These are phyloP conservation scores for Diplodia intermedia DNA, from an alignment of 2,329 filamentous ascomycete genomes.

Conservation along the genomic window DNA sequence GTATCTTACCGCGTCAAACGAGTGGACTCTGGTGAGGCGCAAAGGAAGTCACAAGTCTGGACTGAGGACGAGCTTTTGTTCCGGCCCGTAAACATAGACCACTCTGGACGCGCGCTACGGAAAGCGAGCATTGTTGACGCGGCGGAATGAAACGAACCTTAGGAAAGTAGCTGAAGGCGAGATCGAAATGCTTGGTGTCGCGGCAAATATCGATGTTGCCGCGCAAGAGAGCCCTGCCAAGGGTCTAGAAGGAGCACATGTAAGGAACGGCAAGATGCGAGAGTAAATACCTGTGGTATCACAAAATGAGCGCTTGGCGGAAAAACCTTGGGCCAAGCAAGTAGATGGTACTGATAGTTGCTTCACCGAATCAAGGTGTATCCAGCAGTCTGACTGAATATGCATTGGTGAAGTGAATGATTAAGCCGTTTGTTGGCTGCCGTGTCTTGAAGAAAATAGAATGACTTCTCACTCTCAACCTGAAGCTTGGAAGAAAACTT, in stretches of 20 bases:
- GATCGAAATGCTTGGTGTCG: conserved; percentile 31
- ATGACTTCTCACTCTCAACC: neutral
- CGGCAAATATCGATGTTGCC: conserved; percentile 5
- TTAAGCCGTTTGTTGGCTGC: neutral
- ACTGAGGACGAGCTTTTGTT: conserved; percentile 16
- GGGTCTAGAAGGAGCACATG: conserved; percentile 7
- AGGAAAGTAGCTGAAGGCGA: conserved; percentile 6
- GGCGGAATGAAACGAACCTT: conserved; percentile 27
- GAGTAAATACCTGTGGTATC: neutral
- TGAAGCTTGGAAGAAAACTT: conserved; percentile 14
- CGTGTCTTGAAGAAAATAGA: neutral
- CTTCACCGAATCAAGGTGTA: neutral
- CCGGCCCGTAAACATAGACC: neutral
- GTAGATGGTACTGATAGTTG: neutral
- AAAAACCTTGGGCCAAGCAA: neutral
- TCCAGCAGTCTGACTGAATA: neutral
- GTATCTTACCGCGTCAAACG: neutral
- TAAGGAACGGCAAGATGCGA: conserved; percentile 20
- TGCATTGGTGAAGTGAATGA: neutral
- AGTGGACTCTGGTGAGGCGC: neutral
- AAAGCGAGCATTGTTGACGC: conserved; percentile 28
- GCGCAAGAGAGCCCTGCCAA: neutral
- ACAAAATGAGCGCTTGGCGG: neutral
- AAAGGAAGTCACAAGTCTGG: neutral
- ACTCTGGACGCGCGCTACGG: neutral